These are phyloP conservation scores for Dimargaris xerosporica DNA, from an alignment of 192 early-diverging fungal species.

Conservation along the genomic window DNA sequence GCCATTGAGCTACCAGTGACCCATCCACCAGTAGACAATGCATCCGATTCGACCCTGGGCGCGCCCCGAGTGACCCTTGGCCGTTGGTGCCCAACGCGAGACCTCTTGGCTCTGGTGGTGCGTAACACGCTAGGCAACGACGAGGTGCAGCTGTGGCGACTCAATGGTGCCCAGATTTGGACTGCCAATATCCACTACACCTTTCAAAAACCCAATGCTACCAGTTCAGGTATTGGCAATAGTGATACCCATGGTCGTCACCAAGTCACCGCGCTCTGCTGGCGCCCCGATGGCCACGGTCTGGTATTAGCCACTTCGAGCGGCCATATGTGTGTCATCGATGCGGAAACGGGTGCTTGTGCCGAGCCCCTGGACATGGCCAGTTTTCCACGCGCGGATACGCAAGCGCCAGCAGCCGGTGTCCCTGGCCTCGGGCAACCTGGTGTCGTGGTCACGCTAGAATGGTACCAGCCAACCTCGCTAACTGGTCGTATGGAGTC, in stretches of 20 bases:
- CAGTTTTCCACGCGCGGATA: no score
- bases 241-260: background rate
- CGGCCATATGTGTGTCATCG: background rate
- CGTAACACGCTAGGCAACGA: background rate
- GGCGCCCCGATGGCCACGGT: background rate
- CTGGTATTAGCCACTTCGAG: background rate
- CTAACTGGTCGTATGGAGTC: no score
- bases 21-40: no score
- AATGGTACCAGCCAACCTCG: no score
- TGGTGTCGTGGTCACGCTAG: no score
- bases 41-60: no score
- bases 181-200: no score
- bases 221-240: no score
- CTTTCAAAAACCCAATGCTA: no score
- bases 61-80: background rate
- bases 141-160: background rate
- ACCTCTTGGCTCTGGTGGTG: background rate
- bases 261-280: background rate
- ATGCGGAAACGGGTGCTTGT: slow-evolving; percentile 1
- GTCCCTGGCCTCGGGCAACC: no score
- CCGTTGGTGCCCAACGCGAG: background rate
- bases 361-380: no score
- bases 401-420: no score
- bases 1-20: background rate
- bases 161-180: background rate